Evolutionary conservation across 2,329 filamentous ascomycete species (phyloP).

Genomic region (Aspergillus puulaauensis): DNA sequence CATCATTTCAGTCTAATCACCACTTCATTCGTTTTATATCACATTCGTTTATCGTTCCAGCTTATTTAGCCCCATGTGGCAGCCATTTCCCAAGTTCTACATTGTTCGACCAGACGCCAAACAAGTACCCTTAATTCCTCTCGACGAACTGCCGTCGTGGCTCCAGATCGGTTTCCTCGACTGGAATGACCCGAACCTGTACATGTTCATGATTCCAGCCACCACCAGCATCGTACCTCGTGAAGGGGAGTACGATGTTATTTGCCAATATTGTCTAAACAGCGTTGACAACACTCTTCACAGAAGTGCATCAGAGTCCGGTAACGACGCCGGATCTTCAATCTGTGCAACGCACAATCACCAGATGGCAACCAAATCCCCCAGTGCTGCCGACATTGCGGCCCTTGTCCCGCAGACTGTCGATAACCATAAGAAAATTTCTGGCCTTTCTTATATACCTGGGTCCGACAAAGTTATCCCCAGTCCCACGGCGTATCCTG

Average conservation of each 20-base stretch:
- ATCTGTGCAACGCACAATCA: not conserved
- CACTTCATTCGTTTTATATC: not conserved
- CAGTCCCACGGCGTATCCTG: not conserved
- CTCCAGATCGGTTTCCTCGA: conserved; percentile 29
- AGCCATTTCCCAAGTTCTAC: conserved; percentile 38
- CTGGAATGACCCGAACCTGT: conserved; percentile 18
- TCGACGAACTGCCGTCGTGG: conserved; percentile 45
- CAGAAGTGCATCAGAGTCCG: conserved; percentile 23
- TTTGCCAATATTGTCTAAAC: conserved; percentile 31
- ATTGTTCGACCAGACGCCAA: conserved; percentile 36
- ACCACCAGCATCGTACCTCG: conserved; percentile 24
- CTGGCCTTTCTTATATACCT: not conserved
- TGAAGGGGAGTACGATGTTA: conserved; percentile 34
- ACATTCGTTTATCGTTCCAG: not conserved
- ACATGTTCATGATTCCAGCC: conserved; percentile 23
- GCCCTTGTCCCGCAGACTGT: not conserved
- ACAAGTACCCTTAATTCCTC: conserved; percentile 41
- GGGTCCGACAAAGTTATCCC: not conserved
- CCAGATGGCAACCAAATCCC: not conserved
- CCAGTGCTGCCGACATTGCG: not conserved
- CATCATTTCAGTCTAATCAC: not conserved
- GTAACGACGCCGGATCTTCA: conserved; percentile 7
- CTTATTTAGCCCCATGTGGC: conserved; percentile 11
- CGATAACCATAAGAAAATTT: not conserved
- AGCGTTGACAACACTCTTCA: conserved; percentile 21